These are phyloP conservation scores for Candolleomyces eurysporus DNA, from an alignment of 768 basidiomycete genomes.

Conservation along the genomic window DNA sequence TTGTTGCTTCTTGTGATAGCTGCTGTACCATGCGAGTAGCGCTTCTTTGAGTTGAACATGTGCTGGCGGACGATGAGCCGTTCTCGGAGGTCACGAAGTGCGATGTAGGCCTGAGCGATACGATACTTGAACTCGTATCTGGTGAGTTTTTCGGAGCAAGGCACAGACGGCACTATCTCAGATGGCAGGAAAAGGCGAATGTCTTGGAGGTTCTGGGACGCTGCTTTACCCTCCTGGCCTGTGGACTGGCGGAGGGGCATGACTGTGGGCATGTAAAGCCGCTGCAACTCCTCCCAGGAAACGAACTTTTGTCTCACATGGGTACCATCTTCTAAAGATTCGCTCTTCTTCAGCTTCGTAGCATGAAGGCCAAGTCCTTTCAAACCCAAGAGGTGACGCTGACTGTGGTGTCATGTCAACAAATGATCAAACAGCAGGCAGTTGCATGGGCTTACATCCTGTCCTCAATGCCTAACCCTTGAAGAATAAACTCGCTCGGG, in stretches of 20 bases:
- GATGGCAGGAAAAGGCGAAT: constrained; percentile 22
- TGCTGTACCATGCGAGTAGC: constrained; percentile 21
- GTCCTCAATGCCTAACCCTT: constrained; percentile 28
- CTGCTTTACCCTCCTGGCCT: not conserved
- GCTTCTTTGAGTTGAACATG: constrained; percentile 28
- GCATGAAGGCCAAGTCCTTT: too few species aligned
- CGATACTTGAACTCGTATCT: constrained; percentile 26
- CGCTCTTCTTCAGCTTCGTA: not conserved
- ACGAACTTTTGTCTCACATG: not conserved
- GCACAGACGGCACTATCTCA: not conserved
- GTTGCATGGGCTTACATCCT: not conserved
- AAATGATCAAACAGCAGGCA: not conserved
- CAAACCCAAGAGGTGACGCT: too few species aligned
- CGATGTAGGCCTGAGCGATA: constrained; percentile 24
- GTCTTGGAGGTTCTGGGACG: not conserved
- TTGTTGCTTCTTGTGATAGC: constrained; percentile 20
- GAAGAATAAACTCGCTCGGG: constrained; percentile 23
- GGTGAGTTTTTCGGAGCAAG: constrained; percentile 6
- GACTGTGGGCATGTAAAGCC: not conserved
- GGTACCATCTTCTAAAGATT: not conserved
- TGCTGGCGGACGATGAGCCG: constrained; percentile 25
- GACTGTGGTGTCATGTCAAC: too few species aligned
- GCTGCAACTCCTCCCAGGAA: not conserved
- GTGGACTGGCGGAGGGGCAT: constrained; percentile 17
- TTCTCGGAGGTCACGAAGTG: constrained; percentile 24